Conservation (phyloP, 176 grass and related monocot species). For the Dendrocalamus sinicus region DNA sequence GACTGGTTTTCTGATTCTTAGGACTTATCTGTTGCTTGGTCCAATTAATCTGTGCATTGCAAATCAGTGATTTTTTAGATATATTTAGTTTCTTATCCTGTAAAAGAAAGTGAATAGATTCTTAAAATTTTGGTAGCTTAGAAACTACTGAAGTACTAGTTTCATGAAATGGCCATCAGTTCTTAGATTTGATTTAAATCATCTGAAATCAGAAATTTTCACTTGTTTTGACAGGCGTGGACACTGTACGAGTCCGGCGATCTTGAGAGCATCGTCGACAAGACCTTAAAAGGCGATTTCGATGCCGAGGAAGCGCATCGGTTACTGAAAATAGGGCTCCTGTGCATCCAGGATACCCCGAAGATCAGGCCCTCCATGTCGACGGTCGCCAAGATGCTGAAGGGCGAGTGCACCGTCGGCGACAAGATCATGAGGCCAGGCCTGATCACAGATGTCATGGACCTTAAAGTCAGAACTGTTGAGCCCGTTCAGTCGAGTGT, state of each 20-base stretch:
- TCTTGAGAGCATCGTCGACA: conserved; percentile 63
- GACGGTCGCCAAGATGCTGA: conserved; percentile 58
- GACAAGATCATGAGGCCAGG: conserved; percentile 76
- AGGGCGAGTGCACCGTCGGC: conserved; percentile 37
- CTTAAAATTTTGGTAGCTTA: neutral
- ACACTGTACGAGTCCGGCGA: conserved; percentile 57
- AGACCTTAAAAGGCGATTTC: conserved; percentile 50
- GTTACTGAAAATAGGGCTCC: conserved; percentile 72
- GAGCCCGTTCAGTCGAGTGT: conserved; percentile 32
- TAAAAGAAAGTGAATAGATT: neutral
- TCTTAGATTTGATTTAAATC: neutral
- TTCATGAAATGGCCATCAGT: neutral
- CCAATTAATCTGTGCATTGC: neutral
- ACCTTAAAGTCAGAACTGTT: conserved; percentile 63
- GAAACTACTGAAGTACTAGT: neutral
- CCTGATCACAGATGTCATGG: conserved; percentile 87
- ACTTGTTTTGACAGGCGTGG: conserved; percentile 64
- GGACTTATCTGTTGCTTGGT: neutral
- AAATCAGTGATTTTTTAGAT: neutral
- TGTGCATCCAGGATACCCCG: conserved; percentile 79
- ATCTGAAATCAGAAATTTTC: conserved; percentile 29
- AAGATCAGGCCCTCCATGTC: conserved; percentile 83
- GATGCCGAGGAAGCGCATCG: conserved; percentile 47
- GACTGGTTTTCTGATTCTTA: neutral
- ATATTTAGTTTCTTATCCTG: neutral